These are phyloP conservation scores for Trametes cubensis DNA, from an alignment of 768 basidiomycete species.

Conservation along the genomic window DNA sequence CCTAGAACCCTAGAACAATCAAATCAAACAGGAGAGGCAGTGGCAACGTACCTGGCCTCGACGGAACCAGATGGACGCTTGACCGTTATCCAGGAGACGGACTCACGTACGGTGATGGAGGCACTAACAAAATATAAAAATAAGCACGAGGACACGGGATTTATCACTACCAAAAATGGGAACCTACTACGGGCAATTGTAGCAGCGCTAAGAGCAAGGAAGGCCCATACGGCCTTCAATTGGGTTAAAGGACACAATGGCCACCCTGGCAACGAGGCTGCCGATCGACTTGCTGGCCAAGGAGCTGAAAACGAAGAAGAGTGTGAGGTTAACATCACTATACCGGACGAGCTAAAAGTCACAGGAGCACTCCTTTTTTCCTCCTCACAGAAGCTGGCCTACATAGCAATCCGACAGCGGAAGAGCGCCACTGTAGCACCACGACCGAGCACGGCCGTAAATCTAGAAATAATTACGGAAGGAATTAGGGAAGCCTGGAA, in stretches of 20 bases:
- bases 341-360: background rate
- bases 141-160: constrained; percentile 35
- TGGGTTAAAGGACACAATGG: constrained; percentile 15
- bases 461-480: background rate
- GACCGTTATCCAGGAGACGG: constrained; percentile 14
- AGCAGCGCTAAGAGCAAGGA: background rate
- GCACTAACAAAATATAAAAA: constrained; percentile 14
- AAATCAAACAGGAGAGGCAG: constrained; percentile 3
- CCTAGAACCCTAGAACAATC: background rate
- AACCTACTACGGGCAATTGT: background rate
- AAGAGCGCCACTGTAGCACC: background rate
- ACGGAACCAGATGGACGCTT: background rate
- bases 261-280: constrained; percentile 1
- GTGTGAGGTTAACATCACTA: too few relatives aligned
- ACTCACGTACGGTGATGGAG: constrained; percentile 29
- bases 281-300: background rate
- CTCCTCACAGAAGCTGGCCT: background rate
- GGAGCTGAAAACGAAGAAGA: background rate
- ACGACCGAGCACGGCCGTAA: background rate
- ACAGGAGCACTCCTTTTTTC: background rate
- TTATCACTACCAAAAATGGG: constrained; percentile 26
- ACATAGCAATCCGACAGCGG: background rate
- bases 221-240: background rate
- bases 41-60: background rate
- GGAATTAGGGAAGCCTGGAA: background rate